phyloP scores from a whole-genome alignment of 345 rosid genomes.

The Eucalyptus microcorys region DNA sequence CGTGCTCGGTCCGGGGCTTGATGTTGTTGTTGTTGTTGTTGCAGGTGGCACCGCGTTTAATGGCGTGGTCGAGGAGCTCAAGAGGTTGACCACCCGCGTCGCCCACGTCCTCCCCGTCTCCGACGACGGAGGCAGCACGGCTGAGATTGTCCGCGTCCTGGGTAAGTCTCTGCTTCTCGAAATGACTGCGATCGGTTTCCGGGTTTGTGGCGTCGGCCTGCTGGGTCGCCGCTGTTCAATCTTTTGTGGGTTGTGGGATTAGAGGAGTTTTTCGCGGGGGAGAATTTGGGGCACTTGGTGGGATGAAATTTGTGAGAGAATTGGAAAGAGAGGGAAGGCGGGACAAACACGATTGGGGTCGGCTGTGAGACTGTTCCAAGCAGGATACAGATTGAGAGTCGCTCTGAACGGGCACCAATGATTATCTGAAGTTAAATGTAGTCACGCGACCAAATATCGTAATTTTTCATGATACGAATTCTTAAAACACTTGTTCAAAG shows the following conservation, averaged over 20 bases:
- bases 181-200: neutral
- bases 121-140: constrained; percentile 96
- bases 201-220: neutral
- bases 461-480: neutral
- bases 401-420: neutral
- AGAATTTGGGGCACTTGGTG: neutral
- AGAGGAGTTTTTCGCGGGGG: neutral
- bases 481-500: neutral
- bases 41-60: constrained; percentile 93
- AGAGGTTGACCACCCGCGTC: constrained; percentile 70
- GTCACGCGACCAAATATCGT: neutral
- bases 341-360: neutral
- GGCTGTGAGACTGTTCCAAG: neutral
- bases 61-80: constrained; percentile 87
- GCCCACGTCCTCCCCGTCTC: constrained; percentile 95
- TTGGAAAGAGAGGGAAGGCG: neutral
- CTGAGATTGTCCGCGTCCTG: constrained; percentile 94
- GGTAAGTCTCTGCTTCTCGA: constrained; percentile 20
- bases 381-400: neutral
- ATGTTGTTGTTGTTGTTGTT: neutral
- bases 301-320: neutral
- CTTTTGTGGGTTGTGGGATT: neutral
- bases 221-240: neutral
- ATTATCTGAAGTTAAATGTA: neutral
- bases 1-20: neutral